Evolutionary conservation across 1,284 basidiomycete genomes (phyloP).

Genomic region (Irpex sp.): DNA sequence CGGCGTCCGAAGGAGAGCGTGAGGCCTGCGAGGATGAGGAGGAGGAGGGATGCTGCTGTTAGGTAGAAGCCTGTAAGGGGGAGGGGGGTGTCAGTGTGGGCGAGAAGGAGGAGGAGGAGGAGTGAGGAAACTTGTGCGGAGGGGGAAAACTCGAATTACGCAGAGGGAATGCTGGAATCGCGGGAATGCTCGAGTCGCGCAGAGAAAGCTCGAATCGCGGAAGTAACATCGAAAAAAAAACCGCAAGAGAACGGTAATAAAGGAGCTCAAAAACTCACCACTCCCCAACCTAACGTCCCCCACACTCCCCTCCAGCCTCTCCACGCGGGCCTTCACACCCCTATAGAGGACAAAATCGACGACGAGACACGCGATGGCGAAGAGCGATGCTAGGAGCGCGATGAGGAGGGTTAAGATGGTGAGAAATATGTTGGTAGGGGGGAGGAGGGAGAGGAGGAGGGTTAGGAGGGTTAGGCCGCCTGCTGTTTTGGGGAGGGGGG

Average conservation of each 20-base stretch:
- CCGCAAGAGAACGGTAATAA: background rate
- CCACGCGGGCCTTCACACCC: slow-evolving; percentile 50
- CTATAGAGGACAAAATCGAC: slow-evolving; percentile 71
- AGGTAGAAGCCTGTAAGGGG: slow-evolving; percentile 71
- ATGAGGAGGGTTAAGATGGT: slow-evolving; percentile 45
- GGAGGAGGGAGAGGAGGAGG: slow-evolving; percentile 50
- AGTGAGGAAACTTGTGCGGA: no score
- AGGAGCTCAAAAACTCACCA: slow-evolving; percentile 39
- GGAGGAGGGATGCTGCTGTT: slow-evolving; percentile 60
- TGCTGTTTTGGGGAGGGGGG: slow-evolving; percentile 40
- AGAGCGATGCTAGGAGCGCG: slow-evolving; percentile 58
- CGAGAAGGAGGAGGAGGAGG: no score
- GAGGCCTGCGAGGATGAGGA: slow-evolving; percentile 57
- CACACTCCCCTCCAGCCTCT: slow-evolving; percentile 37
- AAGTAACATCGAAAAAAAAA: no score
- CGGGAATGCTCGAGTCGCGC: no score
- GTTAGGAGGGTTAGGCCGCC: slow-evolving; percentile 59
- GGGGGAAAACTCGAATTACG: no score
- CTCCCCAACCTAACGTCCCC: slow-evolving; percentile 49
- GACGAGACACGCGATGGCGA: slow-evolving; percentile 65
- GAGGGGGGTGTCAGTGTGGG: no score
- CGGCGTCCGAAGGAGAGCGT: slow-evolving; percentile 67
- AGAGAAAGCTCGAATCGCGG: no score
- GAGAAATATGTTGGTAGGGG: slow-evolving; percentile 44
- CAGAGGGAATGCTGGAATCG: no score